Percentiles rank a stretch among this genome's conserved stretches.
Evolutionary conservation across 768 basidiomycete species (phyloP).

Genomic region (Mycena indigotica): DNA sequence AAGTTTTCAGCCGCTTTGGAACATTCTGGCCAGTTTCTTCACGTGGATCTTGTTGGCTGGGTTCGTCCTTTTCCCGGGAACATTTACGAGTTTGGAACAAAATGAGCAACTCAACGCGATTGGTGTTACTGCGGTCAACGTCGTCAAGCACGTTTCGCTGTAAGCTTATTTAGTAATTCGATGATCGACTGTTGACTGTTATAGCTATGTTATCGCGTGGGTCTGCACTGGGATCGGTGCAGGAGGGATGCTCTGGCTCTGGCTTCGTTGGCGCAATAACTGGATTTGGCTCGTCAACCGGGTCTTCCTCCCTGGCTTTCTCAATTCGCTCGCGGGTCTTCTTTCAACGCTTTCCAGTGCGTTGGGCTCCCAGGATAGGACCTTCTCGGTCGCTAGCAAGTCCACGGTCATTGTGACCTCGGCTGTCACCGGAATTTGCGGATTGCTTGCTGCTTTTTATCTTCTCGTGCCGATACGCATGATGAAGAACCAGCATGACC

Average conservation of each 20-base stretch:
- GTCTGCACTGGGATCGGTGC: constrained; percentile 55
- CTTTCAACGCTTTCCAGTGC: constrained; percentile 56
- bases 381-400: constrained; percentile 44
- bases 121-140: constrained; percentile 33
- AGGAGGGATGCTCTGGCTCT: constrained; percentile 58
- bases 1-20: constrained; percentile 34
- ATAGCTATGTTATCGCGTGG: constrained; percentile 57
- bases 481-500: constrained; percentile 46
- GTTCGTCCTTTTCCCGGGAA: constrained; percentile 64
- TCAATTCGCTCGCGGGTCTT: constrained; percentile 59
- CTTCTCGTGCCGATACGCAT: constrained; percentile 46
- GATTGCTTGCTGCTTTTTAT: constrained; percentile 42
- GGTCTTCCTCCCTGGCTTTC: constrained; percentile 59
- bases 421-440: constrained; percentile 42
- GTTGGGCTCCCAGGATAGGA: constrained; percentile 50
- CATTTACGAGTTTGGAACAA: constrained; percentile 51
- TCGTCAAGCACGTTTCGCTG: constrained; percentile 49
- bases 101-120: constrained; percentile 29
- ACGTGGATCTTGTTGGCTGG: constrained; percentile 67
- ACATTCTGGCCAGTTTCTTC: constrained; percentile 57
- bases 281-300: constrained; percentile 61
- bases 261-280: constrained; percentile 61
- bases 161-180: constrained; percentile 31
- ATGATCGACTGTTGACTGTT: neutral
- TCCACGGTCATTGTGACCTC: constrained; percentile 53